Base-by-base conservation (phyloP, 148 eudicot genomes). In the Diospyros kaki region DNA sequence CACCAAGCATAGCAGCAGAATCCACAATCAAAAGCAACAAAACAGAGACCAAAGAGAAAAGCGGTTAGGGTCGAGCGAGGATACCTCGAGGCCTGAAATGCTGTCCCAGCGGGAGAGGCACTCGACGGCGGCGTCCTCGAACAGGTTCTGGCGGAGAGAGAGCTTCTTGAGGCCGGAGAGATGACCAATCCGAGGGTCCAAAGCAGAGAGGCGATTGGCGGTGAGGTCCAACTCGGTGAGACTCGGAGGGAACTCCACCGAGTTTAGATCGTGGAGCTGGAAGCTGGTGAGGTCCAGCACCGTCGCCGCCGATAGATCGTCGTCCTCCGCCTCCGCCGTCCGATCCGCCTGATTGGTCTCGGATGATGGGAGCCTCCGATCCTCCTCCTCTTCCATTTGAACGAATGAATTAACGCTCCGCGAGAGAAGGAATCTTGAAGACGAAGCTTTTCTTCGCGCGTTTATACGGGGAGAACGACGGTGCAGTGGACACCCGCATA, bases 71-170 rank as follows among this genome's bases (percentile, higher is more conserved):
- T 45, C 15, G 1, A 56, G 53, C 52, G 42, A 39, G 9, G 58
- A 9, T 85, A 92, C 99, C 76, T 92, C 84, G 46, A 95, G 96
- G 59, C 69, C 88, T 28, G 94, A 84, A 56, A 95, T 85, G 56
- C 83, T 77, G 58, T 76, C 83, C 88, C 93, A 92, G n/a, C 67
- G 18, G 69, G 94, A 88, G 56, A 95, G 79, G 2, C 91, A 87
- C 50, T 77, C 75, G 58, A 92, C 73, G 59, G 86, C 97, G 72
- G 87, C 79, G 68, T 90, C 96, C 18, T 84, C 85, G 58, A 95
- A 73, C 40, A 95, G 94, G 76, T 95, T 95, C 79, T 95, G 99
- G 54, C 99, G 96, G 59, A 92, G 84, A 58, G 99, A 95, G 45
- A 95, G 86, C 81, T 86, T 95, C 75, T 86, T 92, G 69, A 95